Base-by-base conservation (phyloP, 2,329 filamentous ascomycete species). In the Hymenoscyphus infarciens region DNA sequence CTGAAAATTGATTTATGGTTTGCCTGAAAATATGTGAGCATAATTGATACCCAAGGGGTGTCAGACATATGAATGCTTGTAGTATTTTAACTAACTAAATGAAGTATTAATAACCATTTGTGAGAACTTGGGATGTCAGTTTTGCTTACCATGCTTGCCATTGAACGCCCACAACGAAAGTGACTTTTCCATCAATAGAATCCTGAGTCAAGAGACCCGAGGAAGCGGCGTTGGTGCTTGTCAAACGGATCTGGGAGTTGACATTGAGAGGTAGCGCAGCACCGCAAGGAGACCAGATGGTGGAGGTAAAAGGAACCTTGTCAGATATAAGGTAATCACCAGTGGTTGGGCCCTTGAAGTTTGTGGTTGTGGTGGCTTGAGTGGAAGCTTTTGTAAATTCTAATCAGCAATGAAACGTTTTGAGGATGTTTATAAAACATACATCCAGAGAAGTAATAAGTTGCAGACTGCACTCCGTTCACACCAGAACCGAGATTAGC, bases 221-320 rank as follows among this genome's bases (percentile, higher is more conserved):
- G 42, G 74, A 74, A 5, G 68, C 69, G 31, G 68, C 31, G 65
- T 72, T 70, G 33, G 68, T 68, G 62, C 68, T 69, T 7, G 72
- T 74, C 63, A 81, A 71, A 65, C 78, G 78, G 67, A 80, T 75
- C 69, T 82, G 79, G 33, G 79, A 81, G 75, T 83, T 82, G 76
- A 83, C 80, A 74, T 83, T 83, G 68, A 83, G 76, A 65, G 80
- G 74, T 62, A 79, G 79, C 45, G 78, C 75, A 25, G 74, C 71
- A 59, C 81, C 80, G 74, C 81, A 83, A 16, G 80, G 80, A 57
- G 80, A 82, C 81, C 81, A 83, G 64, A 83, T 78, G 49, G 76
- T 75, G 39, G 78, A 79, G 52, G 77, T 76, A 68, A 76, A 75
- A 59, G 77, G 75, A 63, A 81, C 76, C 58, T 75, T 69, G 67